These are phyloP conservation scores for Eragrostis curvula DNA, from an alignment of 176 grass and related monocot species.

Conservation along the genomic window DNA sequence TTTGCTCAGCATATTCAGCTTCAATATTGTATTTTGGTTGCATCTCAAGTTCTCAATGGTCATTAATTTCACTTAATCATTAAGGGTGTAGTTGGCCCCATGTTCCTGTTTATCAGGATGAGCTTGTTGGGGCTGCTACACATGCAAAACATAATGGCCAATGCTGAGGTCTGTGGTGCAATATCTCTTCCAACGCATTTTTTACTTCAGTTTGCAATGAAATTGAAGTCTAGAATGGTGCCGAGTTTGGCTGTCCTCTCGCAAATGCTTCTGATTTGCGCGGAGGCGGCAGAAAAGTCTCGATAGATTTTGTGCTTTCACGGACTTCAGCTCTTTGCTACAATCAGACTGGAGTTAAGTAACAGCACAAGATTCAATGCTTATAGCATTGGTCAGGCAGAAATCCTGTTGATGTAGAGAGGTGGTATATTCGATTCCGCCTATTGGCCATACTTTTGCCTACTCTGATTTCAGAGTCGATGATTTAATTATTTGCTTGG, in stretches of 20 bases:
- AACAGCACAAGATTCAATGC: conserved; percentile 34
- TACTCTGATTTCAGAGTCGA: background rate
- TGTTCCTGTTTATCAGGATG: conserved; percentile 49
- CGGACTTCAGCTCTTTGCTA: conserved; percentile 37
- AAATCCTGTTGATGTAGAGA: background rate
- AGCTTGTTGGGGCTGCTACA: conserved; percentile 1
- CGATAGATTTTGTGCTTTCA: conserved; percentile 42
- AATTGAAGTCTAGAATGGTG: background rate
- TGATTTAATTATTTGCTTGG: too few relatives aligned
- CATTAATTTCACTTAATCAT: too few relatives aligned
- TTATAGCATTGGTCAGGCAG: background rate
- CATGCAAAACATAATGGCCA: background rate
- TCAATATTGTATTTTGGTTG: background rate
- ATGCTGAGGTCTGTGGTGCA: background rate
- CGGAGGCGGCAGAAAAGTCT: conserved; percentile 31
- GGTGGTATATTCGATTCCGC: background rate
- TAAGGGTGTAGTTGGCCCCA: conserved; percentile 31
- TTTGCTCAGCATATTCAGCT: background rate
- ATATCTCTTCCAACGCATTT: background rate
- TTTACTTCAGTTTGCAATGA: background rate
- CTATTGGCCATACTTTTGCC: background rate
- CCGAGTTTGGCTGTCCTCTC: conserved; percentile 44
- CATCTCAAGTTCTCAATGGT: background rate
- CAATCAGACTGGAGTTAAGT: conserved; percentile 46
- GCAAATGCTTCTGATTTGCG: background rate